Evolutionary conservation across 768 basidiomycete species (phyloP).

Genomic region (Suillus ampliporus): DNA sequence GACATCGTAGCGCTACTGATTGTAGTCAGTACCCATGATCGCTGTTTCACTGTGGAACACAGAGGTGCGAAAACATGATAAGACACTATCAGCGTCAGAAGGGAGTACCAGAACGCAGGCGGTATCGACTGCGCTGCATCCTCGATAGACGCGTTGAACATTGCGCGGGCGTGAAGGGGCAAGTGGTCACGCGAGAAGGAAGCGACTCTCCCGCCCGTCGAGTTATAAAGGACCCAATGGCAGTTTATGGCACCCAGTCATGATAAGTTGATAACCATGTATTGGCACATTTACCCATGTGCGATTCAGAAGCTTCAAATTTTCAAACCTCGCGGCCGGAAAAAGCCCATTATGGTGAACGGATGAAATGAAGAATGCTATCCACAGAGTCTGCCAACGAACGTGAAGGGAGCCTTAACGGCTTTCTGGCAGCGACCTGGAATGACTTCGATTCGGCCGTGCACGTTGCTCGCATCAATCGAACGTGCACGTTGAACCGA

Average conservation of each 20-base stretch:
- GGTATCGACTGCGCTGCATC: conserved; percentile 14
- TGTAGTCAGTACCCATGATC: conserved; percentile 53
- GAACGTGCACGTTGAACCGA: neutral
- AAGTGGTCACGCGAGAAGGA: neutral
- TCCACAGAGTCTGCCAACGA: neutral
- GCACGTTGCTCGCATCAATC: conserved; percentile 2
- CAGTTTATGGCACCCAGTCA: too few species aligned
- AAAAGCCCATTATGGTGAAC: neutral
- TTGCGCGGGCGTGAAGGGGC: neutral
- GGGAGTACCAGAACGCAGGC: conserved; percentile 27
- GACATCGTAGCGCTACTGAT: conserved; percentile 49
- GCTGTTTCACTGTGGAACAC: conserved; percentile 46
- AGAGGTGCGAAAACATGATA: conserved; percentile 38
- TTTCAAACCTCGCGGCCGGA: neutral
- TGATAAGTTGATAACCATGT: too few species aligned
- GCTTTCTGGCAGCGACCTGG: neutral
- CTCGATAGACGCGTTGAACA: conserved; percentile 2
- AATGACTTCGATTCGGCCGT: too few species aligned
- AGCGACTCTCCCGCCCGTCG: neutral
- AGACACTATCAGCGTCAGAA: conserved; percentile 20
- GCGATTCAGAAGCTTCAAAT: neutral
- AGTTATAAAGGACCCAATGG: neutral
- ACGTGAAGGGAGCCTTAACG: neutral
- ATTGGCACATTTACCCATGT: conserved; percentile 5
- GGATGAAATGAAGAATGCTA: too few species aligned